phyloP scores from a whole-genome alignment of 345 rosid species.

The Odontarrhena argentea region DNA sequence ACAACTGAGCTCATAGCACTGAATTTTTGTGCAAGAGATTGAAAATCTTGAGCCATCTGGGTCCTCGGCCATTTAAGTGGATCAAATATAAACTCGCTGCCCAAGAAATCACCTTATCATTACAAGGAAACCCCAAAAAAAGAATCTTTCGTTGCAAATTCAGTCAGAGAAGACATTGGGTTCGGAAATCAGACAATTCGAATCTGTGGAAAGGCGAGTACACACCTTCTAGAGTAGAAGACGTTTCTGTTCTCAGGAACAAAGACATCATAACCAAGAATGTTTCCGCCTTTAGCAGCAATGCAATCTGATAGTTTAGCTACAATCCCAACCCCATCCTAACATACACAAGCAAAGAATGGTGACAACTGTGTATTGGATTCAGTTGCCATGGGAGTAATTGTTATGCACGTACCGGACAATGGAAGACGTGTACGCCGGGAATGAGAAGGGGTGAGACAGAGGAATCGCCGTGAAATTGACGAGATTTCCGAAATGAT shows the following conservation, averaged over 20 bases:
- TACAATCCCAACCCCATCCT: constrained; percentile 90
- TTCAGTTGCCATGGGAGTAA: neutral
- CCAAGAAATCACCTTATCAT: constrained; percentile 29
- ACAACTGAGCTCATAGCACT: constrained; percentile 69
- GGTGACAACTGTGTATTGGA: neutral
- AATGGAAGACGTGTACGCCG: constrained; percentile 92
- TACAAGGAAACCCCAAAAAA: constrained; percentile 29
- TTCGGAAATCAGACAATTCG: neutral
- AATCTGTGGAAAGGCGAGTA: constrained; percentile 9
- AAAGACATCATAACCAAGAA: constrained; percentile 86
- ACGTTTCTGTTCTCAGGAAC: constrained; percentile 77
- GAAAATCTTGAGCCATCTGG: constrained; percentile 77
- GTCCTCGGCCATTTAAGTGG: constrained; percentile 75
- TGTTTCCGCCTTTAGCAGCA: constrained; percentile 92
- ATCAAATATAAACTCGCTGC: constrained; percentile 66
- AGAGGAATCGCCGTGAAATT: constrained; percentile 53
- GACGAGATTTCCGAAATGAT: constrained; percentile 45
- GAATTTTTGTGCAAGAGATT: constrained; percentile 55
- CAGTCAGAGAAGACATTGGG: neutral
- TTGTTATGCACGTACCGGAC: constrained; percentile 59
- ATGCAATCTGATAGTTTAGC: constrained; percentile 90
- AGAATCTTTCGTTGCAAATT: neutral
- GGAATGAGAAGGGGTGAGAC: constrained; percentile 53
- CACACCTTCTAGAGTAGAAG: constrained; percentile 89
- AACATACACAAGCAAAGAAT: neutral